phyloP scores from a whole-genome alignment of 192 early-diverging fungal genomes.

The Coemansia sp. region DNA sequence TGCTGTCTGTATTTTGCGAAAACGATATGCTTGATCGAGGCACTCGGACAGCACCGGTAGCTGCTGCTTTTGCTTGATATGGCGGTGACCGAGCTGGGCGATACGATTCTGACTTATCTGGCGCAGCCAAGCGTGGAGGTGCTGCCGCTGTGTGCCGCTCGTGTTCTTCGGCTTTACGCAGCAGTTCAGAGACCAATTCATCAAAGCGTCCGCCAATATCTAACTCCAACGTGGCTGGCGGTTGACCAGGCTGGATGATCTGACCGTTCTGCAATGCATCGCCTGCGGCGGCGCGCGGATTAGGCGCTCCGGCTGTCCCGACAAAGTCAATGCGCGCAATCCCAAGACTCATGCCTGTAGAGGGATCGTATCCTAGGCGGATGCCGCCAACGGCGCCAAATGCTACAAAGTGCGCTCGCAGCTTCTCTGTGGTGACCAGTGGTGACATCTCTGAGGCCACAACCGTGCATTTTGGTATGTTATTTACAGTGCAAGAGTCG shows the following conservation, averaged over 20 bases:
- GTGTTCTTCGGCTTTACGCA: conserved; percentile 8
- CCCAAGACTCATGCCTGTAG: conserved; percentile 54
- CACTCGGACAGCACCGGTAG: conserved; percentile 26
- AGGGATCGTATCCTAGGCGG: conserved; percentile 43
- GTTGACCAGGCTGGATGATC: conserved; percentile 26
- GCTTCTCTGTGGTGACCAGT: conserved; percentile 41
- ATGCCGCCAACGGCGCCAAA: conserved; percentile 46
- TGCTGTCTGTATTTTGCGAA: conserved; percentile 31
- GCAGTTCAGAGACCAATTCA: background rate
- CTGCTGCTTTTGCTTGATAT: background rate
- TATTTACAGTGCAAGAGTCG: conserved; percentile 31
- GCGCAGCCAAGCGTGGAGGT: background rate
- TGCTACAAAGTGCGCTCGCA: conserved; percentile 38
- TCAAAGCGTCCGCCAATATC: conserved; percentile 37
- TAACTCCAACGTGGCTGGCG: conserved; percentile 25
- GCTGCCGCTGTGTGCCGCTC: background rate
- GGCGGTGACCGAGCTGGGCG: background rate
- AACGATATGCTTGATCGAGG: conserved; percentile 53
- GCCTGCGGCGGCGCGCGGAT: conserved; percentile 41
- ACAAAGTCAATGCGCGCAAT: conserved; percentile 48
- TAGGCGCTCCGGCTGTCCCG: conserved; percentile 20
- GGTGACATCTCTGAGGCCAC: conserved; percentile 47
- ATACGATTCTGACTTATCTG: background rate
- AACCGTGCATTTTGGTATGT: conserved; percentile 16
- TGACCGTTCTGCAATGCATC: conserved; percentile 32